A percentile compares a stretch with the other conserved stretches of the same genome.
Evolutionary conservation across 176 grass and related monocot species (phyloP).

Genomic region (Zizania latifolia): DNA sequence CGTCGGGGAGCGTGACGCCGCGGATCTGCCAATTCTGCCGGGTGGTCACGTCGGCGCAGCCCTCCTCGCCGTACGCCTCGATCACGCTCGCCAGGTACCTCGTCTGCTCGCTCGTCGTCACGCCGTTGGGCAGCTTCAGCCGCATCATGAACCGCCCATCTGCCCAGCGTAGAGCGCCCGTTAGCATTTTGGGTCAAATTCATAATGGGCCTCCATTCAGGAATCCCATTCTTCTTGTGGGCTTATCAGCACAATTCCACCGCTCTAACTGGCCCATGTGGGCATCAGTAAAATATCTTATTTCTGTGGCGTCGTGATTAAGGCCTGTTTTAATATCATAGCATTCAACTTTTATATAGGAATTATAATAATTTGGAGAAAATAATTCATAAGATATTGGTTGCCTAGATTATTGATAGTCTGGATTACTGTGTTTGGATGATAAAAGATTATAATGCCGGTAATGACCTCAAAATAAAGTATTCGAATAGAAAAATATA

Average conservation of each 20-base stretch:
- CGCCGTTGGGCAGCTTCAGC: constrained; percentile 88
- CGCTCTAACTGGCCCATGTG: not conserved
- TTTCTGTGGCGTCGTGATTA: not conserved
- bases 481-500: no score
- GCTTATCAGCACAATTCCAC: not conserved
- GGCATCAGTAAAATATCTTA: not conserved
- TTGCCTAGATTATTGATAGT: no score
- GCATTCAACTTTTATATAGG: no score
- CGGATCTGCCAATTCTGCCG: constrained; percentile 99
- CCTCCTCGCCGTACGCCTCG: constrained; percentile 67
- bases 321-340: no score
- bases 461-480: no score
- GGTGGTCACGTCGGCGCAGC: constrained; percentile 92
- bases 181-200: not conserved
- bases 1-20: constrained; percentile 79
- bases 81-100: constrained; percentile 83
- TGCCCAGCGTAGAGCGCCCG: not conserved
- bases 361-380: no score
- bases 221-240: no score
- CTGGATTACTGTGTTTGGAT: no score
- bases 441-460: no score
- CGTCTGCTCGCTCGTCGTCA: constrained; percentile 95
- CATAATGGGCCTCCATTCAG: not conserved
- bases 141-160: constrained; percentile 99
- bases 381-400: no score